Conservation (phyloP, 2,329 filamentous ascomycete genomes). For the Penicillium sp. region DNA sequence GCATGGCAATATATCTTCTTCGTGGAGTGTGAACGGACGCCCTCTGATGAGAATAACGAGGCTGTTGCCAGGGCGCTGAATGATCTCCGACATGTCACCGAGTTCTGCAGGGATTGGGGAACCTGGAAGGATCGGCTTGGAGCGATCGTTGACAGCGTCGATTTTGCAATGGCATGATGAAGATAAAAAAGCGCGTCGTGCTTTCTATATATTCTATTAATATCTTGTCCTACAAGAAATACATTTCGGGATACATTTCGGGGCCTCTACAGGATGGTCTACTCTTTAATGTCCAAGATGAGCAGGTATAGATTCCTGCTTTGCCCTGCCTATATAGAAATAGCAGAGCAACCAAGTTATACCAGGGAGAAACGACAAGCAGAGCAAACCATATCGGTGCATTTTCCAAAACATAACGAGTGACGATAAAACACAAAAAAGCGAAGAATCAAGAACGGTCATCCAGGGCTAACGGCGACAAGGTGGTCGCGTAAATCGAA, state of each 20-base stretch:
- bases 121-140: conserved; percentile 38
- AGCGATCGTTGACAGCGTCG: background rate
- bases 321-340: background rate
- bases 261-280: background rate
- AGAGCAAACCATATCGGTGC: conserved; percentile 5
- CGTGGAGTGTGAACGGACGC: conserved; percentile 71
- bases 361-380: background rate
- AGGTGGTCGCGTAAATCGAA: conserved; percentile 10
- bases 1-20: conserved; percentile 95
- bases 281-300: background rate
- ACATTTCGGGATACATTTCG: background rate
- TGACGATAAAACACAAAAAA: conserved; percentile 14
- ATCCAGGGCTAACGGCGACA: conserved; percentile 12
- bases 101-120: conserved; percentile 38
- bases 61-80: conserved; percentile 30
- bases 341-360: background rate
- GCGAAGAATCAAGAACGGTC: conserved; percentile 12
- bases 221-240: background rate
- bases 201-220: background rate
- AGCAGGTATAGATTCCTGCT: background rate
- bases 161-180: conserved; percentile 1
- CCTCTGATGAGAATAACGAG: conserved; percentile 25
- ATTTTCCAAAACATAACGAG: conserved; percentile 14
- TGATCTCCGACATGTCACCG: conserved; percentile 35
- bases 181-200: background rate